phyloP scores from a whole-genome alignment of 805 yeast genomes.

The Teunomyces barrocoloradensis region DNA sequence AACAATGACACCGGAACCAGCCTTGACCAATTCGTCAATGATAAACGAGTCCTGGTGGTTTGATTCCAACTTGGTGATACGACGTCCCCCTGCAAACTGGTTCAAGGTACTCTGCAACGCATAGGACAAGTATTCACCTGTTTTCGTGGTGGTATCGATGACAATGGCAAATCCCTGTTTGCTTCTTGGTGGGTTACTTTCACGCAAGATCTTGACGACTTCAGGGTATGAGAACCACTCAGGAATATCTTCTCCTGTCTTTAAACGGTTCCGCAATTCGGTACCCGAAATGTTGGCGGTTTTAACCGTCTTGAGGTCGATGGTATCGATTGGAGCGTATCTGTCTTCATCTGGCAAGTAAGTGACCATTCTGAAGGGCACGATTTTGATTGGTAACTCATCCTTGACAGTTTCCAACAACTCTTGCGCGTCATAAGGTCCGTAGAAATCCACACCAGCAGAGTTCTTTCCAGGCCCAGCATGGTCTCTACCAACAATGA shows the following conservation, averaged over 20 bases:
- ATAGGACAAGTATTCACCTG: slow-evolving; percentile 54
- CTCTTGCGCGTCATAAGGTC: slow-evolving; percentile 95
- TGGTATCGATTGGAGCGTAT: slow-evolving; percentile 92
- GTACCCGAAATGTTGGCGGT: slow-evolving; percentile 95
- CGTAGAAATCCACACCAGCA: slow-evolving; percentile 89
- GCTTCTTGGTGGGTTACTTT: slow-evolving; percentile 88
- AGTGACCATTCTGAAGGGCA: slow-evolving; percentile 96
- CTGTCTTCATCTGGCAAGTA: slow-evolving; percentile 93
- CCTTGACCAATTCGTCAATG: slow-evolving; percentile 71
- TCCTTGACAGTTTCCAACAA: slow-evolving; percentile 70
- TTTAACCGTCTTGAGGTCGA: slow-evolving; percentile 65
- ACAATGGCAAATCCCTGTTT: slow-evolving; percentile 84
- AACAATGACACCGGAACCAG: slow-evolving; percentile 87
- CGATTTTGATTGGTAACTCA: slow-evolving; percentile 85
- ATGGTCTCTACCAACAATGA: slow-evolving; percentile 96
- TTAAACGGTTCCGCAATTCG: slow-evolving; percentile 83
- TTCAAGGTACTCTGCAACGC: slow-evolving; percentile 89
- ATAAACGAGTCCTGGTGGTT: slow-evolving; percentile 54
- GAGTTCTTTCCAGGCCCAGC: slow-evolving; percentile 94
- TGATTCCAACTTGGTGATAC: slow-evolving; percentile 54
- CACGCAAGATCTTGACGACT: slow-evolving; percentile 87
- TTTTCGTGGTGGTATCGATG: slow-evolving; percentile 51
- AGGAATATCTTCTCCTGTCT: slow-evolving; percentile 85
- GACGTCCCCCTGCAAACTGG: slow-evolving; percentile 84
- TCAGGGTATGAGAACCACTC: slow-evolving; percentile 98